Base-by-base conservation (phyloP, 2,329 filamentous ascomycete species). In the Cercospora brassicicola region DNA sequence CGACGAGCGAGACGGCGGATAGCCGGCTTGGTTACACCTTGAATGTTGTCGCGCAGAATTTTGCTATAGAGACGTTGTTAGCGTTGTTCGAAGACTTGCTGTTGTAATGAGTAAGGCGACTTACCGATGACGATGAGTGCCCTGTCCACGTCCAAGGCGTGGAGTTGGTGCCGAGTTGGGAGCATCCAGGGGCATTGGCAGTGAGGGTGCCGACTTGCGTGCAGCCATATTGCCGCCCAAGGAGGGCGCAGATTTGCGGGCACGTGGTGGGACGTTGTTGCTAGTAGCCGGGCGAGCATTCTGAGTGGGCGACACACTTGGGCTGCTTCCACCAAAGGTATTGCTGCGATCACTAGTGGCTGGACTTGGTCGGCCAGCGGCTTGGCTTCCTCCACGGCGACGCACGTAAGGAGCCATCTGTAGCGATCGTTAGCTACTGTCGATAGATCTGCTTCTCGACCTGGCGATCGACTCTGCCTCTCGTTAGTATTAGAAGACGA, bases 41-140 rank as follows among this genome's bases (percentile, higher is more conserved):
- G 92, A 80, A 97, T 96, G 90, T 96, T 97, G 90, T 97, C 93
- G 83, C 92, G 91, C 82, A 97, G 87, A 87, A 97, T 96, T 90
- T 96, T 97, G 79, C 94, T 91, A 84, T 96, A 7, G 9, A 18
- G 30, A 36, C 36, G 11, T 4, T 18, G 55, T 62, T 42, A 65
- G 51, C 23, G 23, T 23, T 23, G 23, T 23, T 23, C 23, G 3
- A 23, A 23, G 23, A 23, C 23, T 23, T 3, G 23, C 23, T 23
- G 23, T 23, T 23, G 23, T 23, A 23, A 23, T 23, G 23, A 2
- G 23, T 9, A 3, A 11, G n/a, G 3, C n/a, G 8, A 48, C 61
- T 39, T 59, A 62, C 67, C 33, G 66, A 23, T 68, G 66, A 13
- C 51, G 66, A 5, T 2, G 45, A 6, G 10, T 1, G 42, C n/a